Conservation (phyloP, 768 basidiomycete species). For the Fomitopsis serialis region DNA sequence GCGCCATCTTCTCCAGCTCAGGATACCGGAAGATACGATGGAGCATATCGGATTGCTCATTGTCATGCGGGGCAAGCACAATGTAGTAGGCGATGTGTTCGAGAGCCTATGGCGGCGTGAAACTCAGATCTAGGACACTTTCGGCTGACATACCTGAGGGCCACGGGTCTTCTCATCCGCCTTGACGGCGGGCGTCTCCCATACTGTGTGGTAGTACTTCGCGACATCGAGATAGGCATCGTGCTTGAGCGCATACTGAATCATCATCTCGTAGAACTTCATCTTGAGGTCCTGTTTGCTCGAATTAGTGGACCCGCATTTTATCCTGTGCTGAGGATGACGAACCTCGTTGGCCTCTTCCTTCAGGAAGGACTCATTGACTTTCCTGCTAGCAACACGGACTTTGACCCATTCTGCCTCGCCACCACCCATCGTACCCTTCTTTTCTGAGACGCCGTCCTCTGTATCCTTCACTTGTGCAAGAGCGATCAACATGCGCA, state of each 20-base stretch:
- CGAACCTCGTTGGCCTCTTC: slow-evolving; percentile 82
- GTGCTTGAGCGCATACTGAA: slow-evolving; percentile 84
- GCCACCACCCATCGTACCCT: slow-evolving; percentile 60
- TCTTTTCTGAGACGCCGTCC: slow-evolving; percentile 48
- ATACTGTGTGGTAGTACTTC: slow-evolving; percentile 93
- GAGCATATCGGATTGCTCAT: slow-evolving; percentile 97
- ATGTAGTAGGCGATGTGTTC: slow-evolving; percentile 95
- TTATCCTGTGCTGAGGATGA: neutral
- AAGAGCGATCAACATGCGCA: slow-evolving; percentile 80
- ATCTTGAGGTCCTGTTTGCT: slow-evolving; percentile 82
- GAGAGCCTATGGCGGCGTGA: slow-evolving; percentile 54
- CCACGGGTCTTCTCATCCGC: slow-evolving; percentile 70
- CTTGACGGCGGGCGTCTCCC: slow-evolving; percentile 95
- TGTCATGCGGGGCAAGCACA: slow-evolving; percentile 88
- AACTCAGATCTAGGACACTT: neutral
- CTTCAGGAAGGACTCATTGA: slow-evolving; percentile 90
- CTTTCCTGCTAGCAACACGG: slow-evolving; percentile 85
- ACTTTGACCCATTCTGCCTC: slow-evolving; percentile 93
- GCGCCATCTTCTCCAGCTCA: slow-evolving; percentile 70
- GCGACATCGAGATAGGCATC: slow-evolving; percentile 88
- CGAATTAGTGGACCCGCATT: slow-evolving; percentile 1
- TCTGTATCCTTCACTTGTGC: slow-evolving; percentile 74
- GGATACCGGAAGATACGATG: slow-evolving; percentile 81
- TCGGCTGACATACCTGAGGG: slow-evolving; percentile 44
- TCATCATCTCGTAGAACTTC: slow-evolving; percentile 95